phyloP scores from a whole-genome alignment of 176 grass and related monocot species.

The Musa acuminata region DNA sequence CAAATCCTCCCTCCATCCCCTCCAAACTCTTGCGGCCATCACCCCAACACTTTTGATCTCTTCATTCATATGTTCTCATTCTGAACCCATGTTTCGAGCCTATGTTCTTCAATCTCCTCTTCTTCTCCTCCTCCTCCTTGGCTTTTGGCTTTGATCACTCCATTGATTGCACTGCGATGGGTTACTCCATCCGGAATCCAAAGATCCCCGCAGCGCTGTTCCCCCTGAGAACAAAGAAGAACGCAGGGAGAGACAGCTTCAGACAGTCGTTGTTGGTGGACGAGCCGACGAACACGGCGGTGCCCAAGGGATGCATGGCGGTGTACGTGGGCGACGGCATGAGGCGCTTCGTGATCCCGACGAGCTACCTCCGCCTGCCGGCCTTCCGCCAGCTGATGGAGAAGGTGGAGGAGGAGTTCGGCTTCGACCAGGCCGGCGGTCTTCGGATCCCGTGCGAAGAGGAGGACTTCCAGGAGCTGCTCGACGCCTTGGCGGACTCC shows the following conservation, averaged over 20 bases:
- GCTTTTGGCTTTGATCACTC: too few relatives aligned
- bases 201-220: background rate
- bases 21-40: too few relatives aligned
- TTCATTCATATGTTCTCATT: too few relatives aligned
- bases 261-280: background rate
- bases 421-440: slow-evolving; percentile 44
- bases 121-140: too few relatives aligned
- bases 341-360: slow-evolving; percentile 50
- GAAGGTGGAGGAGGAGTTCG: slow-evolving; percentile 57
- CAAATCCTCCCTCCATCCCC: too few relatives aligned
- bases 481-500: background rate
- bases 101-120: too few relatives aligned
- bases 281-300: background rate
- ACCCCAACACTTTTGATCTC: too few relatives aligned
- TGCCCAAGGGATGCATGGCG: slow-evolving; percentile 53
- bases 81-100: too few relatives aligned
- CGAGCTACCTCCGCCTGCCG: slow-evolving; percentile 36
- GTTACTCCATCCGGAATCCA: background rate
- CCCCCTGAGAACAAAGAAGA: background rate
- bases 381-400: slow-evolving; percentile 53
- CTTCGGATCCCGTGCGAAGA: slow-evolving; percentile 46
- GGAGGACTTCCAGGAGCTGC: slow-evolving; percentile 38
- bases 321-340: slow-evolving; percentile 49
- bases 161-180: background rate
- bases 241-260: background rate